Base-by-base conservation (phyloP, 1,284 basidiomycete species). In the Cutaneotrichosporon spelunceum region DNA sequence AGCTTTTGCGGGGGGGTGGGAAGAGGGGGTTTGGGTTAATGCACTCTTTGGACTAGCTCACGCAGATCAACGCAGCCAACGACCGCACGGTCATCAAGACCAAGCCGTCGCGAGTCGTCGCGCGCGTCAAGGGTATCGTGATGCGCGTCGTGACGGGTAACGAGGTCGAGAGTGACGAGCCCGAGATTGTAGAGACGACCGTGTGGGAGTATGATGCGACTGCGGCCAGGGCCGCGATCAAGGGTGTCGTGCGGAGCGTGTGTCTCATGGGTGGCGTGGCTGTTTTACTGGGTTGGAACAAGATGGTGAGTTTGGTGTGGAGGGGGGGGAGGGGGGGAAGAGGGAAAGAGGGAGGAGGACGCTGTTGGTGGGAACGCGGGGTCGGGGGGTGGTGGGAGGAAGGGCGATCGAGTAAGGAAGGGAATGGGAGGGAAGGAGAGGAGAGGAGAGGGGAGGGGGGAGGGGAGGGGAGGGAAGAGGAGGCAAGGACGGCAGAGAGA, bases 241-340 rank as follows among this genome's bases (percentile, higher is more conserved):
- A 27, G 23, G 36, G 53, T 13, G 36, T 54, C 4, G 53, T 39
- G 23, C 8, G 53, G 33, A 5, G 34, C 23, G 33, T 54, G 24
- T 19, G 42, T 23, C 36, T 54, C 1, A 54, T 54, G 53, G 53
- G 53, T 24, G 53, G 21, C 8, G 23, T 54, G n/a, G 34, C 53
- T 23, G 6, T 42, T 23, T 4, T 54, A 13, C 36, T 54, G 16
- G 53, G 53, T 24, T 54, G 53, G 53, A 39, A 54, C 36, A 54
- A 54, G 53, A 39, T 54, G 33, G 53, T 54, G 53, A 54, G 53
- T 54, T 19, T 6, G 23, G 26, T 14, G 44, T 47, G 44, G n/a
- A 13, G 10, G 44, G 3, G 45, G 23, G 8, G 10, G 13, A 11
- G 23, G 23, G 1, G 6, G 45, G 30, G 30, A 33, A 5, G 30